Conservation (phyloP, 768 basidiomycete genomes). For the Trametes cingulata region DNA sequence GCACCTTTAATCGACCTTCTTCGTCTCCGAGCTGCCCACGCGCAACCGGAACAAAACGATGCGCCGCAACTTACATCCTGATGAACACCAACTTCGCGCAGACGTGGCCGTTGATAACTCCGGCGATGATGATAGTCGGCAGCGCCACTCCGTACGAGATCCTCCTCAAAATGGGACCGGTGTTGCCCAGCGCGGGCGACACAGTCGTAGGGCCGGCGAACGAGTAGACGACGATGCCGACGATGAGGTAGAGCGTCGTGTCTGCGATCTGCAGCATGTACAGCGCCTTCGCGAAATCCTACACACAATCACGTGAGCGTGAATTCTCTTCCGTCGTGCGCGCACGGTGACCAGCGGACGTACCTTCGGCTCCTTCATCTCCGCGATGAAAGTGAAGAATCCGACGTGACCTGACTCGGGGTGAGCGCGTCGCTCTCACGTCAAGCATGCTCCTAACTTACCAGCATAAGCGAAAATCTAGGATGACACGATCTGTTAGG, state of each 20-base stretch:
- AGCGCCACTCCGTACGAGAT: conserved; percentile 34
- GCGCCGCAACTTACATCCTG: conserved; percentile 22
- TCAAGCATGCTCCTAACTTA: neutral
- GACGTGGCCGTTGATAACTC: conserved; percentile 35
- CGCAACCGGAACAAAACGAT: neutral
- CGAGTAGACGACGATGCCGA: conserved; percentile 33
- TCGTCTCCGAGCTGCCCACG: neutral
- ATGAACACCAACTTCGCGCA: conserved; percentile 34
- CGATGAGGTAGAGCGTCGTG: conserved; percentile 33
- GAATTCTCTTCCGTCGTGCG: too few species aligned
- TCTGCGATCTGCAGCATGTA: conserved; percentile 32
- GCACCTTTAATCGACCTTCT: neutral
- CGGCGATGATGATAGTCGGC: conserved; percentile 35
- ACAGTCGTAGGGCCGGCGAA: conserved; percentile 28
- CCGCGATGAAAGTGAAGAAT: conserved; percentile 35
- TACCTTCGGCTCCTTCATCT: conserved; percentile 32
- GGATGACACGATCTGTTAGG: neutral
- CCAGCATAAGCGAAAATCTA: conserved; percentile 35
- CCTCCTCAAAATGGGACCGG: conserved; percentile 26
- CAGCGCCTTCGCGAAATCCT: conserved; percentile 34
- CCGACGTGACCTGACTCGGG: conserved; percentile 27
- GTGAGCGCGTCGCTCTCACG: neutral
- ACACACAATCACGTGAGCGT: neutral
- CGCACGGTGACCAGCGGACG: neutral
- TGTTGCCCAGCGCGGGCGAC: conserved; percentile 35